Conservation (phyloP, 345 rosid genomes). For the Murraya paniculata region DNA sequence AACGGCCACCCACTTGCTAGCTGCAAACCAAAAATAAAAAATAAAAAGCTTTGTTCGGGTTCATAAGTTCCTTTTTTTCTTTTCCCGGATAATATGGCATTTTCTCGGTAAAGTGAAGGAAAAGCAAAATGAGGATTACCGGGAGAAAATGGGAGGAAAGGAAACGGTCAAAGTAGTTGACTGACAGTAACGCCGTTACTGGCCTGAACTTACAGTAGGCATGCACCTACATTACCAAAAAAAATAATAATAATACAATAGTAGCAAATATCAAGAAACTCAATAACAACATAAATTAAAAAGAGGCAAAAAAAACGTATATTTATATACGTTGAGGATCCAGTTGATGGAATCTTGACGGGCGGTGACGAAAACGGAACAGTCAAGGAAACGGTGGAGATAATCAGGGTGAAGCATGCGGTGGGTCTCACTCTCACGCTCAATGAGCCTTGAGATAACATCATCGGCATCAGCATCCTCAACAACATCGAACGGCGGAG, state of each 20-base stretch:
- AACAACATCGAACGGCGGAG: slow-evolving; percentile 7
- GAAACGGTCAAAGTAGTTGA: slow-evolving; percentile 66
- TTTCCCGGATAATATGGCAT: slow-evolving; percentile 9
- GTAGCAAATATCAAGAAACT: not conserved
- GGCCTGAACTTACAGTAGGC: slow-evolving; percentile 46
- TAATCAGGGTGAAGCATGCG: slow-evolving; percentile 41
- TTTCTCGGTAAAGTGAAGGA: slow-evolving; percentile 14
- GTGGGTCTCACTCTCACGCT: slow-evolving; percentile 39
- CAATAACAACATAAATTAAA: not conserved
- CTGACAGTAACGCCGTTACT: slow-evolving; percentile 48
- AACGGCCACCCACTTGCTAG: slow-evolving; percentile 52
- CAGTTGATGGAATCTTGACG: slow-evolving; percentile 72
- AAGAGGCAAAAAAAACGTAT: not conserved
- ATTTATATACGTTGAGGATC: slow-evolving; percentile 47
- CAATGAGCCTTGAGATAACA: slow-evolving; percentile 28
- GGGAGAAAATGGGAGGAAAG: slow-evolving; percentile 47
- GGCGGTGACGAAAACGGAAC: slow-evolving; percentile 46
- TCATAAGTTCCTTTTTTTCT: not conserved
- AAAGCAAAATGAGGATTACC: slow-evolving; percentile 21
- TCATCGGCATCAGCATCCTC: slow-evolving; percentile 18
- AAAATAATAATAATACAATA: not conserved
- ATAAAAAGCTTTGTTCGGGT: not conserved
- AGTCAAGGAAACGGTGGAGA: slow-evolving; percentile 41
- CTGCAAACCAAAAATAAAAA: slow-evolving; percentile 5
- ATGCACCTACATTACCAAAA: slow-evolving; percentile 47